These are phyloP conservation scores for Hypoxylon subgilvum DNA, from an alignment of 495 filamentous ascomycete species.

Conservation along the genomic window DNA sequence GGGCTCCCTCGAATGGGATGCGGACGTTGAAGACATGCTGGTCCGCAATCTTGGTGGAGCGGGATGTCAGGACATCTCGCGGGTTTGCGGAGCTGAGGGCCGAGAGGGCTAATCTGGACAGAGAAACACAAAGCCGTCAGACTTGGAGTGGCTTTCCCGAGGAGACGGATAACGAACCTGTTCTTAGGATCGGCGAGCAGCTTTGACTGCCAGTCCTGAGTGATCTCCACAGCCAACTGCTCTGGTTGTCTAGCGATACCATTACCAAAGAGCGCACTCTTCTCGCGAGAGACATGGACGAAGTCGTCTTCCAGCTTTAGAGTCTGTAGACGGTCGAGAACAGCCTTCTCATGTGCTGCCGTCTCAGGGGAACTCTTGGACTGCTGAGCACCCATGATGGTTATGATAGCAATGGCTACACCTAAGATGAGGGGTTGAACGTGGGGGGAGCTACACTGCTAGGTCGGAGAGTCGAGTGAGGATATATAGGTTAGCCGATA, in stretches of 20 bases:
- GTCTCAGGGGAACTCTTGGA: slow-evolving; percentile 45
- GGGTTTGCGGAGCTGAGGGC: slow-evolving; percentile 66
- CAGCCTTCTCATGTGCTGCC: slow-evolving; percentile 47
- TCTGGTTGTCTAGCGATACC: slow-evolving; percentile 41
- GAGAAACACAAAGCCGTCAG: neutral
- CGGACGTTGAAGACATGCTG: slow-evolving; percentile 80
- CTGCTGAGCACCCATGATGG: slow-evolving; percentile 56
- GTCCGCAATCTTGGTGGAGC: slow-evolving; percentile 64
- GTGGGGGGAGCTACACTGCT: neutral
- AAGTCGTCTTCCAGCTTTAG: slow-evolving; percentile 56
- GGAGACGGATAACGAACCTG: slow-evolving; percentile 43
- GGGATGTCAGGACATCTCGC: slow-evolving; percentile 60
- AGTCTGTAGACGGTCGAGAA: slow-evolving; percentile 50
- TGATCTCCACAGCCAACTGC: slow-evolving; percentile 52
- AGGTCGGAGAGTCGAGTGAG: too few relatives aligned
- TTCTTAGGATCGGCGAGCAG: slow-evolving; percentile 69
- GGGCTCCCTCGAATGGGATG: slow-evolving; percentile 79
- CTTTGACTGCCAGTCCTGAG: slow-evolving; percentile 64
- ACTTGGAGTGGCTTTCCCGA: neutral
- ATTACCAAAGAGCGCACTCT: slow-evolving; percentile 16
- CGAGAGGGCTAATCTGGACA: slow-evolving; percentile 65
- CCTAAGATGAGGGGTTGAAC: slow-evolving; percentile 3
- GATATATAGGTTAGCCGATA: too few relatives aligned
- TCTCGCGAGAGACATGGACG: slow-evolving; percentile 50
- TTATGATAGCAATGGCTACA: neutral